Percentiles rank a stretch among this genome's conserved stretches.
phyloP scores from a whole-genome alignment of 768 basidiomycete species.

The Mycena metata region DNA sequence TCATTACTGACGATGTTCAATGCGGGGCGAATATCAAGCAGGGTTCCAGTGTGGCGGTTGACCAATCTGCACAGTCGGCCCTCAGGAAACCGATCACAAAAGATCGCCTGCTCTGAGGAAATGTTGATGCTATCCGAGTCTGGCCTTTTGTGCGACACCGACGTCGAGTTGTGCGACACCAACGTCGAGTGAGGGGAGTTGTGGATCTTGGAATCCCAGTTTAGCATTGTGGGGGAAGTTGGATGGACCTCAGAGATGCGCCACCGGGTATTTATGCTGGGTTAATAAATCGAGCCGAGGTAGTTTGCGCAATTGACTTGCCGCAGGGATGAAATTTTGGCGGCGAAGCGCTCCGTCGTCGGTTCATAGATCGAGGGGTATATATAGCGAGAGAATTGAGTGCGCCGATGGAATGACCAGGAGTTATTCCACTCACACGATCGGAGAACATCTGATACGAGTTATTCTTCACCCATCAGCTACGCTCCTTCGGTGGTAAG shows the following conservation, averaged over 20 bases:
- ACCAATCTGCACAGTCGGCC: conserved; percentile 13
- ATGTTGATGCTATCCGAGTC: not conserved
- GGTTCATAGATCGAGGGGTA: not conserved
- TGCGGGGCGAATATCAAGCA: conserved; percentile 12
- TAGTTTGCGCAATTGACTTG: too few relatives aligned
- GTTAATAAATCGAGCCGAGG: too few relatives aligned
- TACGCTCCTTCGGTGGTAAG: not conserved
- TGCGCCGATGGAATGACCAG: not conserved
- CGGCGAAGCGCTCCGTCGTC: not conserved
- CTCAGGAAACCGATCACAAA: conserved; percentile 6
- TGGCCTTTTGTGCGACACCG: not conserved
- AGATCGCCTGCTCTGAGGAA: conserved; percentile 1
- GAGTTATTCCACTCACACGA: too few relatives aligned
- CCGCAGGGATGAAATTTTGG: not conserved
- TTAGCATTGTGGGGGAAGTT: not conserved
- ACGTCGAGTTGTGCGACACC: not conserved
- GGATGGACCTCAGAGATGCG: not conserved
- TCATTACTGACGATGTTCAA: conserved; percentile 5
- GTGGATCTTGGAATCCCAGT: not conserved
- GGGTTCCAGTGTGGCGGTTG: conserved; percentile 15
- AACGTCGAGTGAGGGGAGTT: too few relatives aligned
- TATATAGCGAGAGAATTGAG: not conserved
- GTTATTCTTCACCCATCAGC: not conserved
- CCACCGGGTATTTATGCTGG: not conserved
- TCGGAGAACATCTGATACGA: not conserved